Percentiles rank a stretch among this genome's conserved stretches.
These are phyloP conservation scores for Septoria petroselini DNA, from an alignment of 2,329 filamentous ascomycete species.

Conservation along the genomic window DNA sequence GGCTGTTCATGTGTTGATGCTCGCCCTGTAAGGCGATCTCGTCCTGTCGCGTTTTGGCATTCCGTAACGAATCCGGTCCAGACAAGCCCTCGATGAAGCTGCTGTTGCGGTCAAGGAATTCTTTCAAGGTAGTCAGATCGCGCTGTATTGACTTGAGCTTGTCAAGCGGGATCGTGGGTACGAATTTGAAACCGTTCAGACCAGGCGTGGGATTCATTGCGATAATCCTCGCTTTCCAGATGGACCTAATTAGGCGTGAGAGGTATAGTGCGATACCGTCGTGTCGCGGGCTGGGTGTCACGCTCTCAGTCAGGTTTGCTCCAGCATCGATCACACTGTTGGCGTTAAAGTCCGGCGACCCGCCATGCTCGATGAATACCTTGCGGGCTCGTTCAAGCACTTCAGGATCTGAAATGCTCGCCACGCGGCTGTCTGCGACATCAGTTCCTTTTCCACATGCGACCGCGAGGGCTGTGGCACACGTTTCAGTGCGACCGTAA, in stretches of 20 bases:
- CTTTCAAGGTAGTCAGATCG: slow-evolving; percentile 71
- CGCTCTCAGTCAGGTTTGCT: slow-evolving; percentile 71
- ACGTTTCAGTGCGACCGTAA: slow-evolving; percentile 85
- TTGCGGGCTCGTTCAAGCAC: slow-evolving; percentile 81
- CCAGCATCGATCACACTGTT: slow-evolving; percentile 58
- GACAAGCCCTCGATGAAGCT: slow-evolving; percentile 89
- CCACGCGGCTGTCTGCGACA: slow-evolving; percentile 67
- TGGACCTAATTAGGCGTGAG: slow-evolving; percentile 76
- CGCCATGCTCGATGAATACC: slow-evolving; percentile 88
- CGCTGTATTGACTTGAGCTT: slow-evolving; percentile 78
- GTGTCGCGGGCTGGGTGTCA: slow-evolving; percentile 83
- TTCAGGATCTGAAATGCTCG: slow-evolving; percentile 72
- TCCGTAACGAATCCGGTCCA: slow-evolving; percentile 80
- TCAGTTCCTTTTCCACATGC: slow-evolving; percentile 92
- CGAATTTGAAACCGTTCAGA: slow-evolving; percentile 59
- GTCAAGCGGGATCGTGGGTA: slow-evolving; percentile 61
- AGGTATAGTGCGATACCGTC: slow-evolving; percentile 86
- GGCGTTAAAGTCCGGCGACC: slow-evolving; percentile 79
- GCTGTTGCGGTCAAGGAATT: slow-evolving; percentile 83
- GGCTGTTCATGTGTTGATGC: slow-evolving; percentile 83
- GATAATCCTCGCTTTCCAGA: slow-evolving; percentile 82
- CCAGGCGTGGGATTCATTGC: slow-evolving; percentile 53
- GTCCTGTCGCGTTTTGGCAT: slow-evolving; percentile 77
- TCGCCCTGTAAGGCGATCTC: slow-evolving; percentile 91
- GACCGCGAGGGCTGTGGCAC: slow-evolving; percentile 87